These are phyloP conservation scores for Linderniella brevidens DNA, from an alignment of 257 asterid genomes.

Conservation along the genomic window DNA sequence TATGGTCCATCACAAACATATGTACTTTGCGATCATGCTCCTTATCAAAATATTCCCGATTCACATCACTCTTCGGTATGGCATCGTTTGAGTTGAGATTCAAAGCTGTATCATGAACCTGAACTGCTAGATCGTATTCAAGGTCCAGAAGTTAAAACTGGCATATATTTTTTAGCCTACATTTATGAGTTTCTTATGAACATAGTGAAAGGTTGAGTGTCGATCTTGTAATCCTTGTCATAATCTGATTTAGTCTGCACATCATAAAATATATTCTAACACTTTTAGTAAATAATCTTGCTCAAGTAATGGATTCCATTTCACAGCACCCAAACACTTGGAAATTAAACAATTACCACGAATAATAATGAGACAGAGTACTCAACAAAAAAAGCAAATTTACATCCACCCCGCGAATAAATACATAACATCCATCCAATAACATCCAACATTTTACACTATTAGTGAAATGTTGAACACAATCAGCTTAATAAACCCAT, in stretches of 20 bases:
- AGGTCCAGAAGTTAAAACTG: slow-evolving; percentile 98
- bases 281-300: slow-evolving; percentile 1
- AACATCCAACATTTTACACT: no score
- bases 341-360: no score
- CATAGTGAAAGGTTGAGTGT: slow-evolving; percentile 88
- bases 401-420: no score
- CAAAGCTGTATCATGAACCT: slow-evolving; percentile 90
- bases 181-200: slow-evolving; percentile 85
- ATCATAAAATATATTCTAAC: background rate
- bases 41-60: slow-evolving; percentile 87
- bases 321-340: background rate
- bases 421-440: no score
- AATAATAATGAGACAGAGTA: background rate
- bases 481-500: no score
- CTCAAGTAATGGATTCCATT: slow-evolving; percentile 1
- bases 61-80: slow-evolving; percentile 95
- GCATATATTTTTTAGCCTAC: slow-evolving; percentile 92
- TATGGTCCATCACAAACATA: background rate
- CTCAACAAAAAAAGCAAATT: no score
- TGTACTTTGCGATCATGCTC: slow-evolving; percentile 94
- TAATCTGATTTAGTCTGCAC: slow-evolving; percentile 84
- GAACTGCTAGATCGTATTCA: slow-evolving; percentile 93
- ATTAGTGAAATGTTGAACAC: no score
- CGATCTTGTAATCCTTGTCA: slow-evolving; percentile 95
- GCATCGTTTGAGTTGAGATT: slow-evolving; percentile 76